These are phyloP conservation scores for Suillus sp. DNA, from an alignment of 768 basidiomycete species.

Conservation along the genomic window DNA sequence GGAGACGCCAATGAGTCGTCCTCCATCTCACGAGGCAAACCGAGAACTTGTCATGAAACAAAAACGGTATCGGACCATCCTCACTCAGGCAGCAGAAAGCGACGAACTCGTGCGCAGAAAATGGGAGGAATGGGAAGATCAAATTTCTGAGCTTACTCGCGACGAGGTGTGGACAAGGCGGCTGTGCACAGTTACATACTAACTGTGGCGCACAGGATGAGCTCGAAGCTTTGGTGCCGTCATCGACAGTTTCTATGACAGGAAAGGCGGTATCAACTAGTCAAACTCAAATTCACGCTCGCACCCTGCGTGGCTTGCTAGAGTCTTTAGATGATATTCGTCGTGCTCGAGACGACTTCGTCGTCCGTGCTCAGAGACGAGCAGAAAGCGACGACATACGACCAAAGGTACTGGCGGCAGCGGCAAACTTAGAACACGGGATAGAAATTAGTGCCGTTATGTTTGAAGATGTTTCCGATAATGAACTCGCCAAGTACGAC, in stretches of 20 bases:
- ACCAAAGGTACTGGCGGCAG: conserved; percentile 63
- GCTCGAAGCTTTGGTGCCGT: conserved; percentile 69
- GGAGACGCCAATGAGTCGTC: conserved; percentile 48
- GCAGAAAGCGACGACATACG: conserved; percentile 75
- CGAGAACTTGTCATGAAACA: conserved; percentile 69
- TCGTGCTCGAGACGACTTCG: conserved; percentile 58
- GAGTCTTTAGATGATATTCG: conserved; percentile 81
- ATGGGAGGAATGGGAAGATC: conserved; percentile 86
- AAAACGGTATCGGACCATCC: conserved; percentile 67
- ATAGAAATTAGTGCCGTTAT: conserved; percentile 76
- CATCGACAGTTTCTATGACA: conserved; percentile 49
- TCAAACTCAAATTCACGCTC: conserved; percentile 63
- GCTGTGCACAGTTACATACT: conserved; percentile 10
- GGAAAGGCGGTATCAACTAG: conserved; percentile 38
- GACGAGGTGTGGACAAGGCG: conserved; percentile 46
- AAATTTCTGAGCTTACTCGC: conserved; percentile 69
- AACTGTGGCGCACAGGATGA: conserved; percentile 47
- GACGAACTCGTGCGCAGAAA: conserved; percentile 78
- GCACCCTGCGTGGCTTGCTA: conserved; percentile 68
- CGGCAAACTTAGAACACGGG: conserved; percentile 65
- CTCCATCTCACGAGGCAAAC: conserved; percentile 81
- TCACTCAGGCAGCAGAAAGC: conserved; percentile 71
- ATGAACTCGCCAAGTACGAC: conserved; percentile 82
- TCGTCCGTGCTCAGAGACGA: conserved; percentile 63
- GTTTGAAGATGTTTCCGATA: conserved; percentile 84